Conservation (phyloP, 2,329 filamentous ascomycete species). For the Sarocladiaceae sp. region DNA sequence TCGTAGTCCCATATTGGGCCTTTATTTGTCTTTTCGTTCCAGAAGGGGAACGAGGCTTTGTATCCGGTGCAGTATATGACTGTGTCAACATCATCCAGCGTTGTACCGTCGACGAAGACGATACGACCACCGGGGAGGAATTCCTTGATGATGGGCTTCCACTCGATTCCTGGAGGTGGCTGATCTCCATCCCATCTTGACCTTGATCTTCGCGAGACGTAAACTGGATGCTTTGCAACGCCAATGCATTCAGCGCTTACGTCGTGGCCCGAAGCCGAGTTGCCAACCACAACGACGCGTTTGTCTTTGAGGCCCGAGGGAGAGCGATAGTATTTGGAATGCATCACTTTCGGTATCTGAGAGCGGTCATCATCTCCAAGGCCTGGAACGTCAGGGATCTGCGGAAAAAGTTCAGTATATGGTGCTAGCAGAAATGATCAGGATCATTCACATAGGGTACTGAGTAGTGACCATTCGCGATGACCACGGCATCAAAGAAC, state of each 20-base stretch:
- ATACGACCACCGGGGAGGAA: slow-evolving; percentile 39
- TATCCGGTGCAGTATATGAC: slow-evolving; percentile 42
- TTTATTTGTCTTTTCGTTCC: slow-evolving; percentile 42
- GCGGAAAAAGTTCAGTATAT: neutral
- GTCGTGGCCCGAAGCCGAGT: slow-evolving; percentile 41
- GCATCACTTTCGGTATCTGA: slow-evolving; percentile 25
- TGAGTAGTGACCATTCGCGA: slow-evolving; percentile 41
- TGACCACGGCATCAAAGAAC: slow-evolving; percentile 38
- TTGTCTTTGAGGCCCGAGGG: slow-evolving; percentile 27
- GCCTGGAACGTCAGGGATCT: neutral
- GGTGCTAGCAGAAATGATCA: neutral
- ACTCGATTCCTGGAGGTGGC: slow-evolving; percentile 43
- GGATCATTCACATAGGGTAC: slow-evolving; percentile 37
- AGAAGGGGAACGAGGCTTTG: slow-evolving; percentile 40
- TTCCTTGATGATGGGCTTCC: slow-evolving; percentile 48
- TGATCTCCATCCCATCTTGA: slow-evolving; percentile 46
- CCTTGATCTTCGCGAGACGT: slow-evolving; percentile 45
- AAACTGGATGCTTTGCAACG: slow-evolving; percentile 37
- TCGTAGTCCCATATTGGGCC: slow-evolving; percentile 46
- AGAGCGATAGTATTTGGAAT: slow-evolving; percentile 42
- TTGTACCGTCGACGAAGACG: slow-evolving; percentile 33
- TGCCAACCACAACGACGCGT: slow-evolving; percentile 35
- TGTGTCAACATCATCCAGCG: slow-evolving; percentile 30
- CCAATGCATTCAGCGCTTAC: slow-evolving; percentile 32
- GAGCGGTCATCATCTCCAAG: neutral